Base-by-base conservation (phyloP, 768 basidiomycete species). In the Mycena vitilis region DNA sequence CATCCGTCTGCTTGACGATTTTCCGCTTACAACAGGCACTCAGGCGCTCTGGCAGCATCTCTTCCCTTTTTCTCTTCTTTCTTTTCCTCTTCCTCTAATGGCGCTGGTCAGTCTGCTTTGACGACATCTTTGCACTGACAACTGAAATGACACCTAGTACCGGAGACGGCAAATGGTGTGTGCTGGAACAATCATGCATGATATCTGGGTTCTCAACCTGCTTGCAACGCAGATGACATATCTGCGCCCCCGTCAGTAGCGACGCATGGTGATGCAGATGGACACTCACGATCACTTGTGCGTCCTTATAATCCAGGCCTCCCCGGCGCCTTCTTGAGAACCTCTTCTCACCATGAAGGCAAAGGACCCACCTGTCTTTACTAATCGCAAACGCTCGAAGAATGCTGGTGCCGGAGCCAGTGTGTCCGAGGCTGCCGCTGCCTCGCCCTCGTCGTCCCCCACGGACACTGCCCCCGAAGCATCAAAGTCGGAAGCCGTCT, bases 31-130 rank as follows among this genome's bases (percentile, higher is more conserved):
- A 22, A 10, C 2, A 37, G 5, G 7, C n/a, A 22, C 40, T 20
- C 37, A 69, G 66, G 56, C 64, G 71, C 71, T 65, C 71, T 60
- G 71, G 71, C 45, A 72, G 71, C 71, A 60, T 63, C 11, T 56
- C 30, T 49, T 65, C 42, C 47, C 30, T 52, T 64, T 49, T 22
- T 66, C 49, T 53, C n/a, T 40, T 61, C 62, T 55, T 53, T 64
- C 25, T 36, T 56, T n/a, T 60, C 30, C 34, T 49, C 51, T 59
- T 56, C 47, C 16, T 20, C 45, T 60, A 69, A 69, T 69, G 62
- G 22, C 22, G 25, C 30, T 30, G 30, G 30, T 30, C 30, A 30
- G 30, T 30, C 30, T 30, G 5, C 30, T 30, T 30, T 5, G 30
- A 30, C 30, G 30, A 30, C 30, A 30, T 30, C 30, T 54, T 10